Evolutionary conservation across 2,329 filamentous ascomycete genomes (phyloP).

Genomic region (Colletotrichum sp.): DNA sequence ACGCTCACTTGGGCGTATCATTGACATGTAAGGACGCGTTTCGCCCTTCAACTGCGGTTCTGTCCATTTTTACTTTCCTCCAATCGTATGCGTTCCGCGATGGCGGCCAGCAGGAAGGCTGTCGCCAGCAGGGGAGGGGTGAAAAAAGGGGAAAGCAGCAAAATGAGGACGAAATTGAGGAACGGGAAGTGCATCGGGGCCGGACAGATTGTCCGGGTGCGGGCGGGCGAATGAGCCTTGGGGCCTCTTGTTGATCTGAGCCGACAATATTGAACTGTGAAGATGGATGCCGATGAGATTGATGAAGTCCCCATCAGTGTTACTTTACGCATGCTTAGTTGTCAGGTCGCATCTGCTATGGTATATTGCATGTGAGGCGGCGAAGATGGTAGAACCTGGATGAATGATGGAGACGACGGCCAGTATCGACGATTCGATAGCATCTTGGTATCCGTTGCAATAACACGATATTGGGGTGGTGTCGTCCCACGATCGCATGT

Average conservation of each 20-base stretch:
- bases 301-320: not conserved
- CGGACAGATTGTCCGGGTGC: not conserved
- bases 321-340: not conserved
- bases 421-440: no score
- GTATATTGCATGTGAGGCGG: not conserved
- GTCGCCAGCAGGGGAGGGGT: not conserved
- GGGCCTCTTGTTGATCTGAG: not conserved
- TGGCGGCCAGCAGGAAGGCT: not conserved
- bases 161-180: slow-evolving; percentile 1
- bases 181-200: not conserved
- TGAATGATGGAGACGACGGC: not conserved
- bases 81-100: not conserved
- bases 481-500: not conserved
- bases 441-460: not conserved
- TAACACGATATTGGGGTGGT: not conserved
- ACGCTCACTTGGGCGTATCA: not conserved
- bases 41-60: not conserved
- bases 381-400: not conserved
- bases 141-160: not conserved
- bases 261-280: not conserved
- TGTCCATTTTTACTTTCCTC: not conserved
- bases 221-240: not conserved
- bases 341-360: not conserved
- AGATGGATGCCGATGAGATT: not conserved
- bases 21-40: not conserved